phyloP scores from a whole-genome alignment of 148 eudicot genomes.

The Amaranthus hypochondriacus region DNA sequence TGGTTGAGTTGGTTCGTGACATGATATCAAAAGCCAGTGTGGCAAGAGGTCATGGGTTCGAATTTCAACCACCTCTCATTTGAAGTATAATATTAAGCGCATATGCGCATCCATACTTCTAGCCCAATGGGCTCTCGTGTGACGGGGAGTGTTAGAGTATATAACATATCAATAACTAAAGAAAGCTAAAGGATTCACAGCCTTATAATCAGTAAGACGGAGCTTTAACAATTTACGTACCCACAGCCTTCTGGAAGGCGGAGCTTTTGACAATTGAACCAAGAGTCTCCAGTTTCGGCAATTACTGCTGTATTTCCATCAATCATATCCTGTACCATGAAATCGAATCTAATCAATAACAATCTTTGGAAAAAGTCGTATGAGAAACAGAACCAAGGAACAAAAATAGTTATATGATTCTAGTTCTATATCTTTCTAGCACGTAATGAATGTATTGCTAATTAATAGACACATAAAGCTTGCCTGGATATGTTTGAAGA shows the following conservation, averaged over 20 bases:
- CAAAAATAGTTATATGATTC: not conserved
- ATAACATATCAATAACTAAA: no score
- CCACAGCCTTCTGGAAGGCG: conserved; percentile 74
- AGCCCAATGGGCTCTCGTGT: no score
- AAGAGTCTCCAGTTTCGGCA: conserved; percentile 79
- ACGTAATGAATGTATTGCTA: no score
- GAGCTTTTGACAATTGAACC: conserved; percentile 86
- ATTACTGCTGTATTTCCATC: conserved; percentile 60
- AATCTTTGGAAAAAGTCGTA: conserved; percentile 2
- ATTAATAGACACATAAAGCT: not conserved
- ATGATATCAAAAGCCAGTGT: no score
- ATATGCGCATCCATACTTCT: no score
- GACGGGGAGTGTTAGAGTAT: no score
- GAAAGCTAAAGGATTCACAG: no score
- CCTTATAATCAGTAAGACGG: no score
- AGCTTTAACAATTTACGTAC: conserved; percentile 28
- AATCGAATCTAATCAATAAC: conserved; percentile 7
- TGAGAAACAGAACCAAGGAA: not conserved
- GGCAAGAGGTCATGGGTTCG: no score
- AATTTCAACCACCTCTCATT: not conserved
- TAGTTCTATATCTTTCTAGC: no score
- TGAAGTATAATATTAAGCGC: no score
- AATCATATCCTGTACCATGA: conserved; percentile 61
- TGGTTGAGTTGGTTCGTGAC: no score
- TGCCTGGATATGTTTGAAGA: conserved; percentile 80